Evolutionary conservation across 176 grass and related monocot genomes (phyloP).

Genomic region (Neostapfia colusana): DNA sequence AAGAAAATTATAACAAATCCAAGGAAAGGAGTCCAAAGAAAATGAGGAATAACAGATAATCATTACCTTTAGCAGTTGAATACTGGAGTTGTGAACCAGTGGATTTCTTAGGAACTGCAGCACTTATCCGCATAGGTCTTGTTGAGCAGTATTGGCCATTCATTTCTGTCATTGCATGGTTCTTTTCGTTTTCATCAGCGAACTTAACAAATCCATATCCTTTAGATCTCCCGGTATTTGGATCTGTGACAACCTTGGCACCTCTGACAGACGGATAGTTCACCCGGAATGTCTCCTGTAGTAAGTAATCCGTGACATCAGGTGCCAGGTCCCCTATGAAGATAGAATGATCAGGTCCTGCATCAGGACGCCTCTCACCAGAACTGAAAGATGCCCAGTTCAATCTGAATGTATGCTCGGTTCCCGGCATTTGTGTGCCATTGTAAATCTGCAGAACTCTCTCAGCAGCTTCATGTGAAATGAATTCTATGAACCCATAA

Average conservation of each 20-base stretch:
- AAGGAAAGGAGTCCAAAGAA: constrained; percentile 6
- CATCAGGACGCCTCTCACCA: constrained; percentile 81
- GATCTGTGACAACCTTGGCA: constrained; percentile 98
- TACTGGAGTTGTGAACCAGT: constrained; percentile 67
- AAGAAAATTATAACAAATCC: constrained; percentile 7
- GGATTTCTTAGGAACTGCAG: constrained; percentile 85
- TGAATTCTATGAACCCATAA: constrained; percentile 97
- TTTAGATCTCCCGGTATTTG: constrained; percentile 92
- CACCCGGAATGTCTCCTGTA: constrained; percentile 92
- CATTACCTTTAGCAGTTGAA: constrained; percentile 66
- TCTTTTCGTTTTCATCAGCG: constrained; percentile 92
- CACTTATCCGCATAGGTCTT: constrained; percentile 93
- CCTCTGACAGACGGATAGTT: constrained; percentile 88
- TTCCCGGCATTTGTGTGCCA: constrained; percentile 92
- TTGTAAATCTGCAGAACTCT: constrained; percentile 85
- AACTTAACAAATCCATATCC: constrained; percentile 99
- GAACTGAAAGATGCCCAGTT: constrained; percentile 99
- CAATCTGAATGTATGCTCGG: constrained; percentile 91
- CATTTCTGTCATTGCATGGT: constrained; percentile 98
- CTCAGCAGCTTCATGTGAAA: constrained; percentile 89
- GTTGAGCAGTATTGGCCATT: constrained; percentile 95
- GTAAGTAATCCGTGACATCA: constrained; percentile 97
- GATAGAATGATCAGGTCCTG: constrained; percentile 81
- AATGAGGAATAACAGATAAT: constrained; percentile 18
- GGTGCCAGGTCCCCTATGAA: constrained; percentile 97